Base-by-base conservation (phyloP, 1,139 yeast species). In the Yamadazyma dendronema region DNA sequence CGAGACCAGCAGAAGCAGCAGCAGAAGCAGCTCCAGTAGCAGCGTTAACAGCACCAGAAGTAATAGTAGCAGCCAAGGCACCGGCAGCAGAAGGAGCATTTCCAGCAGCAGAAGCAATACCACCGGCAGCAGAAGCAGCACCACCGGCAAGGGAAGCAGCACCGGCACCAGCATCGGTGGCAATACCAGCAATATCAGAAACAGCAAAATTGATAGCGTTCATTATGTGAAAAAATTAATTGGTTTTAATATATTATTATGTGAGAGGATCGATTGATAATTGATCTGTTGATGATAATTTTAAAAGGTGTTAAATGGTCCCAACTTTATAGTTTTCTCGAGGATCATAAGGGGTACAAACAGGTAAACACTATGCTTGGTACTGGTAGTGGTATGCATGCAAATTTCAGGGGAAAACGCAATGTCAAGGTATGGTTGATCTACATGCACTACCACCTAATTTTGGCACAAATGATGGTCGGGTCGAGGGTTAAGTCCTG, bases 201-300 rank as follows among this genome's bases (percentile, higher is more conserved):
- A 50, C 53, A 31, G 56, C 57, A 48, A 41, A 56, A 16, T 52
- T 44, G 28, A 53, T 48, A 35, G 59, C 62, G 52, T 57, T 57
- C 49, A 48, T 38, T 40, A 28, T 28, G 31, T 15, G 31, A n/a
- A 13, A 28, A 17, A 12, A 4, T 10, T 15, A 8, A 10, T 12
- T 16, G 23, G 22, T 7, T 19, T 19, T 7, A 7, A 19, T 7
- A 19, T 6, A 19, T 19, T 19, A 7, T 19, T 19, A 6, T 7
- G 22, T 19, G 22, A 19, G 22, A 19, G 6, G 22, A 7, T 9
- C 22, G 9, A n/a, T n/a, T 27, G 30, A 24, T 27, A 17, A 12
- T 22, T 22, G 15, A 15, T 21, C 29, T 17, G n/a, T 26, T 24
- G 22, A n/a, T 32, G 22, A 19, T 9, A 19, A 19, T 6, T 7